phyloP scores from a whole-genome alignment of 441 rosid species.

The Adansonia gregorii region DNA sequence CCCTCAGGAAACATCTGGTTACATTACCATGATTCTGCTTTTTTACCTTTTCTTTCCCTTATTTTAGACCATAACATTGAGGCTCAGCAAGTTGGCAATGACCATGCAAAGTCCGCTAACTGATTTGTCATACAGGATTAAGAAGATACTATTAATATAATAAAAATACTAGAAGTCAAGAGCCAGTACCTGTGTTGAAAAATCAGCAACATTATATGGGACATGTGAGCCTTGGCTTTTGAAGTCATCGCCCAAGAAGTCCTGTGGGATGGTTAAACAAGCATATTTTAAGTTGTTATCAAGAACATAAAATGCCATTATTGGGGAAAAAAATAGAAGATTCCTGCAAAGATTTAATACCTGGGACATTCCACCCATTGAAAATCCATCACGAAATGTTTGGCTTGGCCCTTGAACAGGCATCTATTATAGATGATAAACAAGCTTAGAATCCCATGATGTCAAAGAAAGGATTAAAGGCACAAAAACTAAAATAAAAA shows the following conservation, averaged over 20 bases:
- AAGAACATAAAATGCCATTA: constrained; percentile 10
- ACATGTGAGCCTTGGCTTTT: constrained; percentile 99
- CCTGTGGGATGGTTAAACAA: constrained; percentile 44
- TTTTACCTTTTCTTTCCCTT: constrained; percentile 11
- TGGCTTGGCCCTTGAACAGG: constrained; percentile 85
- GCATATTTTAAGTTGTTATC: constrained; percentile 12
- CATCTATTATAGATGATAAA: constrained; percentile 44
- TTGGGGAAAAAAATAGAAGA: background rate
- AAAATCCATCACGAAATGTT: constrained; percentile 91
- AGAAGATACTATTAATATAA: constrained; percentile 6
- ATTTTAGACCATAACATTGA: background rate
- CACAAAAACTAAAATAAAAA: constrained; percentile 1
- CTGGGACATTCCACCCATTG: constrained; percentile 97
- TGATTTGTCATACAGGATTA: background rate
- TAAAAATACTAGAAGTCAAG: constrained; percentile 20
- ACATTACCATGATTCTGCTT: background rate
- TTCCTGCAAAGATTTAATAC: constrained; percentile 40
- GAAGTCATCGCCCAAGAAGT: constrained; percentile 93
- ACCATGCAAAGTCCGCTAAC: constrained; percentile 6
- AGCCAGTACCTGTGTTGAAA: constrained; percentile 77
- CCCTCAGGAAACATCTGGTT: background rate
- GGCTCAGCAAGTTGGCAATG: background rate
- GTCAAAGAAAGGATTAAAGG: constrained; percentile 17
- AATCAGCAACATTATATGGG: constrained; percentile 86
- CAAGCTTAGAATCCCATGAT: constrained; percentile 21